These are phyloP conservation scores for Puccinia triticina DNA, from an alignment of 1,284 basidiomycete genomes.

Conservation along the genomic window DNA sequence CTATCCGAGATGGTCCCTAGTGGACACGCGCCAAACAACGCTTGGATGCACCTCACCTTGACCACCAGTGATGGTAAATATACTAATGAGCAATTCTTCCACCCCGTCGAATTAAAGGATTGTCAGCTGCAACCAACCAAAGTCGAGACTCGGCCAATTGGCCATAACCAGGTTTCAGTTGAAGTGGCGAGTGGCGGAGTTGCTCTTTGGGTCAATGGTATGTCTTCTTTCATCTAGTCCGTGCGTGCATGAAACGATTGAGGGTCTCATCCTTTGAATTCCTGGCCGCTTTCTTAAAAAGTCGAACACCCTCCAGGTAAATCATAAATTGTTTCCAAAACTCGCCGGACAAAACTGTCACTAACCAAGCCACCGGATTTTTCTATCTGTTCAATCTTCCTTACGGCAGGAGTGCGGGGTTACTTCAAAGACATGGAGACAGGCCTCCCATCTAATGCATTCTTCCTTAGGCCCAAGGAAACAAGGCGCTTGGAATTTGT, in stretches of 20 bases:
- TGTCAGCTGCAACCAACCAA: conserved; percentile 64
- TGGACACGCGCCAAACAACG: conserved; percentile 63
- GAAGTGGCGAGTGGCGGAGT: conserved; percentile 63
- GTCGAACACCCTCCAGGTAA: conserved; percentile 48
- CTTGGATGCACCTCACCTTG: conserved; percentile 66
- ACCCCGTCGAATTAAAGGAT: conserved; percentile 65
- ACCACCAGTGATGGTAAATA: conserved; percentile 61
- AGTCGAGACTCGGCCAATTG: conserved; percentile 14
- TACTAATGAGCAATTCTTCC: conserved; percentile 68
- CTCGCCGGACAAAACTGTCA: not conserved
- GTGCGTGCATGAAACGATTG: not conserved
- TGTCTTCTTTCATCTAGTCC: not conserved
- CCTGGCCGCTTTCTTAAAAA: not conserved
- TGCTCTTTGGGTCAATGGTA: conserved; percentile 62
- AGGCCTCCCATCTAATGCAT: conserved; percentile 31
- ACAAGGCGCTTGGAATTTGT: conserved; percentile 27
- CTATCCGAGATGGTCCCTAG: conserved; percentile 58
- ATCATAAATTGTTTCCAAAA: not conserved
- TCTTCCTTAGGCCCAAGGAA: conserved; percentile 44
- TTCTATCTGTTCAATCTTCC: not conserved
- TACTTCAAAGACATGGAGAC: conserved; percentile 46
- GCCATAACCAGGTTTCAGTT: conserved; percentile 61
- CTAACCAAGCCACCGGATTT: not conserved
- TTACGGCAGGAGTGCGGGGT: conserved; percentile 31
- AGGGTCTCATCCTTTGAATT: not conserved